Base-by-base conservation (phyloP, 768 basidiomycete species). In the Calocera cornea region DNA sequence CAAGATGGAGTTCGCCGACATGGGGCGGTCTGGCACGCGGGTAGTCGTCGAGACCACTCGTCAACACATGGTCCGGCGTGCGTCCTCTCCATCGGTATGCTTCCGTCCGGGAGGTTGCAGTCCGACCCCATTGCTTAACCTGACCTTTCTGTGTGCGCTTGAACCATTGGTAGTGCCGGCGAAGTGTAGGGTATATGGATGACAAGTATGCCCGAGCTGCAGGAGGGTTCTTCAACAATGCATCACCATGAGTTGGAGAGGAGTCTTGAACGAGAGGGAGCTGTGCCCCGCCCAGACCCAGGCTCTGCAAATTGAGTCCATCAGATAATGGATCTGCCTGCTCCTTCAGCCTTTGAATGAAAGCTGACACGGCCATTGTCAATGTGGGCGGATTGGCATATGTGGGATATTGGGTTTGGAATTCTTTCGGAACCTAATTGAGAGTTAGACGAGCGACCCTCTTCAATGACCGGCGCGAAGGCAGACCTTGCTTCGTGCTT, bases 81-180 rank as follows among this genome's bases (percentile, higher is more conserved):
- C 95, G 82, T 33, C 95, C 95, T 34, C 95, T 84, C 95, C 95
- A 98, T 36, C 95, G 84, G 78, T 97, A 98, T 1, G 84, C 94
- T 76, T 97, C 94, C 0, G 86, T 86, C 65, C 88, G 81, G n/a
- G 90, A 91, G n/a, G 88, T 84, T 1, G 92, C 87, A 67, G 83
- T 83, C 38, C 95, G 83, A 1, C 83, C 85, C 74, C 92, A 98
- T 74, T 92, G 91, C 74, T 91, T 92, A 72, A 97, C 88, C 75
- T 95, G 92, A 8, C 95, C 95, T 2, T 90, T 84, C 75, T 98
- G 95, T 1, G 95, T 97, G 50, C 87, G 86, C 44, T 92, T 85
- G 83, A 98, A 97, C 95, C 95, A 98, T 65, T 92, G 87, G 74
- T 95, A 97, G 75, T 97, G 95, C 31, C 90, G 84, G 73, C 89